A percentile compares a stretch with the other conserved stretches of the same genome.
These are phyloP conservation scores for Trifolium pratense DNA, from an alignment of 306 rosid genomes.

Conservation along the genomic window DNA sequence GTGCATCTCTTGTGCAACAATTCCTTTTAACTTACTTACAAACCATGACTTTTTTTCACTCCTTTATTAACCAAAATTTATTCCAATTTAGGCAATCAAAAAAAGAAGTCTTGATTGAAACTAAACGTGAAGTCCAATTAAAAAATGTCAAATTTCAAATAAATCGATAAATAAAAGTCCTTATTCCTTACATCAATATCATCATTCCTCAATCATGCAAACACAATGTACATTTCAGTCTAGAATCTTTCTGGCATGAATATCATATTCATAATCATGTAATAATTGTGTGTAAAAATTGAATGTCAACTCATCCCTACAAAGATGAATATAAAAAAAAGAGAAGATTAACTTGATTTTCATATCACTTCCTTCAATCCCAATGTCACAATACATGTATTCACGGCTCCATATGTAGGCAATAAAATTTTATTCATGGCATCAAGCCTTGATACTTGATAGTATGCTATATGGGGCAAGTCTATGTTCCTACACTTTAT, in stretches of 20 bases:
- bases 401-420: slow-evolving; percentile 6
- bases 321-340: slow-evolving; percentile 1
- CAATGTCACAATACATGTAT: slow-evolving; percentile 3
- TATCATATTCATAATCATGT: slow-evolving; percentile 20
- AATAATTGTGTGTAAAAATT: background rate
- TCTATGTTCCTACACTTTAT: background rate
- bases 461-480: slow-evolving; percentile 4
- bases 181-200: background rate
- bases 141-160: background rate
- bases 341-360: slow-evolving; percentile 24
- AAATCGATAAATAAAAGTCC: slow-evolving; percentile 12
- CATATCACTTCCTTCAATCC: slow-evolving; percentile 18
- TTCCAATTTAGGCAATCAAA: slow-evolving; percentile 3
- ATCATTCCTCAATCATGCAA: background rate
- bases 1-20: background rate
- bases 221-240: slow-evolving; percentile 1
- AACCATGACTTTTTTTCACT: slow-evolving; percentile 11
- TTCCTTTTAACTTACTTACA: slow-evolving; percentile 13
- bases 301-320: slow-evolving; percentile 2
- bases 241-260: slow-evolving; percentile 5
- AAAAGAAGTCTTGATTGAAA: background rate
- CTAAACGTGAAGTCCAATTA: slow-evolving; percentile 7
- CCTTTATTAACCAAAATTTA: background rate
- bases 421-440: background rate
- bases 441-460: background rate